Percentiles rank a stretch among this genome's conserved stretches.
Conservation (phyloP, 345 rosid genomes). For the Citrus hindsii region DNA sequence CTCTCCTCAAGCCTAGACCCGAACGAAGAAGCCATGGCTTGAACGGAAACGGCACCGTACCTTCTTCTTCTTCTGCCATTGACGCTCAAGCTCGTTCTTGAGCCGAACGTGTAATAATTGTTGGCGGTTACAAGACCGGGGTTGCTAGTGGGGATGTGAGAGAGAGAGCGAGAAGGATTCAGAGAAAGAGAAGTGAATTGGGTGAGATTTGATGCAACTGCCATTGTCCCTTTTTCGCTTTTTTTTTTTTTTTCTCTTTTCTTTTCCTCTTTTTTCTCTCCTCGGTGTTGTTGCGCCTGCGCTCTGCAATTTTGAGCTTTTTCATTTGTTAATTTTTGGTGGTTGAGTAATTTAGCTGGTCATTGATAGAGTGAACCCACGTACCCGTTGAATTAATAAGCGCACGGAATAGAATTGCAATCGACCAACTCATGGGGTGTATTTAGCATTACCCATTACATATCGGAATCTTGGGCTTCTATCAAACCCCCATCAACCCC, state of each 20-base stretch:
- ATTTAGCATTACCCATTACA: too few relatives aligned
- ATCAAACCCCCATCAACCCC: too few relatives aligned
- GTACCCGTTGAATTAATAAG: too few relatives aligned
- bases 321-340: background rate
- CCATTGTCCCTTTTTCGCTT: slow-evolving; percentile 33
- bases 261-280: background rate
- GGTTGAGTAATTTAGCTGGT: too few relatives aligned
- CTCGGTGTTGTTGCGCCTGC: background rate
- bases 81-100: slow-evolving; percentile 16
- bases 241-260: background rate
- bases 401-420: too few relatives aligned
- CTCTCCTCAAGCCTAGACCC: slow-evolving; percentile 83
- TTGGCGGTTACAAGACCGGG: slow-evolving; percentile 3
- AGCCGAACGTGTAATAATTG: background rate
- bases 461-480: too few relatives aligned
- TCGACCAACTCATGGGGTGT: accelerated
- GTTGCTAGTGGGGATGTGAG: slow-evolving; percentile 7
- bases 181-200: slow-evolving; percentile 35
- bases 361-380: too few relatives aligned
- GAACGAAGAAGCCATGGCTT: slow-evolving; percentile 67
- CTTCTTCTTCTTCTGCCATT: slow-evolving; percentile 33
- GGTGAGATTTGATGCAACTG: slow-evolving; percentile 39
- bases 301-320: slow-evolving; percentile 3
- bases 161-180: slow-evolving; percentile 31
- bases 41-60: slow-evolving; percentile 33